Conservation (phyloP, 2,329 filamentous ascomycete species). For the Fusarium austroafricanum region DNA sequence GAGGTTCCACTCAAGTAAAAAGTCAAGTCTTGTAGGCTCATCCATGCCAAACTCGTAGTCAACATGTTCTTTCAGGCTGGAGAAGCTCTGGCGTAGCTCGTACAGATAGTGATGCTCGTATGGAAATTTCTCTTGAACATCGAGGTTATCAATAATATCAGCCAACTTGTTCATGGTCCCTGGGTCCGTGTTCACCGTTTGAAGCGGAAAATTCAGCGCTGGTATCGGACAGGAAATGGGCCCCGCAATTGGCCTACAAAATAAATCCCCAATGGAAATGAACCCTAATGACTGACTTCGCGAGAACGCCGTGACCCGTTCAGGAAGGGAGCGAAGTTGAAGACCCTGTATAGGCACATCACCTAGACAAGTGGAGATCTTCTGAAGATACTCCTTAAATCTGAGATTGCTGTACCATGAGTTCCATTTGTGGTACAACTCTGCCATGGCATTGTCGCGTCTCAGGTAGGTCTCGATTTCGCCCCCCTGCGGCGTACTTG, state of each 20-base stretch:
- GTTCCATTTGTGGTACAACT: neutral
- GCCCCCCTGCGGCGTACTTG: neutral
- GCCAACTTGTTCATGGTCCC: neutral
- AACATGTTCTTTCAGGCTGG: neutral
- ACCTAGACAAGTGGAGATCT: neutral
- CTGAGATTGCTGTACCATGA: constrained; percentile 11
- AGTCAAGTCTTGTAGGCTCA: neutral
- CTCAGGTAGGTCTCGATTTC: neutral
- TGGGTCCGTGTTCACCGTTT: fast-evolving
- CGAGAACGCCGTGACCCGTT: neutral
- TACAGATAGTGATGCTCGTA: constrained; percentile 27
- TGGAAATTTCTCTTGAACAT: constrained; percentile 1
- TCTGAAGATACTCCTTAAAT: constrained; percentile 22
- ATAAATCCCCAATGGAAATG: constrained; percentile 21
- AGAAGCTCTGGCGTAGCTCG: constrained; percentile 24
- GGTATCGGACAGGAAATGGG: neutral
- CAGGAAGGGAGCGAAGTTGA: neutral
- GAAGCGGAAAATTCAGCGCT: neutral
- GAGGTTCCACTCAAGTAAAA: neutral
- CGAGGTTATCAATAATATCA: constrained; percentile 10
- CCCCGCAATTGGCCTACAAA: neutral
- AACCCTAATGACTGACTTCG: neutral
- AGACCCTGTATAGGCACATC: neutral
- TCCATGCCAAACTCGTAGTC: neutral
- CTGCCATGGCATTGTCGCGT: neutral